Percentiles rank a stretch among this genome's conserved stretches.
phyloP scores from a whole-genome alignment of 371 early-diverging fungal genomes.

The Rhizopus arrhizus region DNA sequence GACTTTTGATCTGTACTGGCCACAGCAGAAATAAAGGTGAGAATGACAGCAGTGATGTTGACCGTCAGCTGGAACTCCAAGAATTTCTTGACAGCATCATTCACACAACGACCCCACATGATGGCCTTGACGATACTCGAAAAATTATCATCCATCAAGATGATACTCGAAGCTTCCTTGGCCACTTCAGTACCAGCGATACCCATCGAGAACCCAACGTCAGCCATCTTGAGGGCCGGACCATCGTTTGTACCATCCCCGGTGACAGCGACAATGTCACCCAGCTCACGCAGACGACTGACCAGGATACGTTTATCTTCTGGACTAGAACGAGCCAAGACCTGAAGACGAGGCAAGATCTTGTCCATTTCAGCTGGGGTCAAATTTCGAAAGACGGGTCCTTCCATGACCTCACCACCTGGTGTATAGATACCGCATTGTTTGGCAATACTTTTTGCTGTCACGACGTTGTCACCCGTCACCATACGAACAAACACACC shows the following conservation, averaged over 20 bases:
- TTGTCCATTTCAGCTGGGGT: conserved; percentile 52
- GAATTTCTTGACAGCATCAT: conserved; percentile 71
- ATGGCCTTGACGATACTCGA: conserved; percentile 68
- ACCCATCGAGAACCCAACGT: conserved; percentile 79
- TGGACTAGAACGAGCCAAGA: conserved; percentile 67
- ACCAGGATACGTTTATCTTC: conserved; percentile 69
- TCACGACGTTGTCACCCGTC: conserved; percentile 72
- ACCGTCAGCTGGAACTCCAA: conserved; percentile 73
- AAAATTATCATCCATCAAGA: conserved; percentile 75
- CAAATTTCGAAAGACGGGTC: conserved; percentile 60
- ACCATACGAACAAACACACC: conserved; percentile 82
- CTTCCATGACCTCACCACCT: conserved; percentile 63
- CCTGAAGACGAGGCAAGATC: conserved; percentile 61
- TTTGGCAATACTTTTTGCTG: conserved; percentile 65
- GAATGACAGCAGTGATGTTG: conserved; percentile 61
- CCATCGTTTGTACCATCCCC: conserved; percentile 75
- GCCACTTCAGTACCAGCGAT: conserved; percentile 74
- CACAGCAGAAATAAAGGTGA: conserved; percentile 61
- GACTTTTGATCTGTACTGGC: conserved; percentile 34
- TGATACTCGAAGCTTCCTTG: conserved; percentile 72
- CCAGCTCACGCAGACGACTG: conserved; percentile 54
- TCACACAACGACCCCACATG: conserved; percentile 71
- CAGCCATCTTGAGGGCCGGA: conserved; percentile 70
- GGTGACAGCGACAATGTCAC: conserved; percentile 70
- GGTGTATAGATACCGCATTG: conserved; percentile 62